Conservation (phyloP, 345 rosid species). For the sweet orange (Citrus sinensis) region DVS_A1.0 CM039169.1:29462001-29462500, state of each 20-base stretch:
- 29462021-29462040: not conserved
- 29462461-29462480: conserved; percentile 98
- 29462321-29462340: not conserved
- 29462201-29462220: not conserved
- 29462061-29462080: not conserved
- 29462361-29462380: conserved; percentile 11
- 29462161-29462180: not conserved
- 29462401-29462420: conserved; percentile 98
- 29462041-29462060: not conserved
- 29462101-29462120: not conserved
- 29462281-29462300: not conserved
- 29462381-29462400: conserved; percentile 94
- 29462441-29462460: conserved; percentile 99
- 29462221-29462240: not conserved
- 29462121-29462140: not conserved
- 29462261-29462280: not conserved
- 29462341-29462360: not conserved
- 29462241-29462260: not conserved
- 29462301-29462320: not conserved
- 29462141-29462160: not conserved
- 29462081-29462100: not conserved
- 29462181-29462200: not conserved
- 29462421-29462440: conserved; percentile 92
- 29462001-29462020: not conserved
- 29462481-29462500: not conserved